A percentile compares a stretch with the other conserved stretches of the same genome.
Evolutionary conservation across 352 stramenopile genomes (phyloP).

Genomic region (Phytophthora tubulina): DNA sequence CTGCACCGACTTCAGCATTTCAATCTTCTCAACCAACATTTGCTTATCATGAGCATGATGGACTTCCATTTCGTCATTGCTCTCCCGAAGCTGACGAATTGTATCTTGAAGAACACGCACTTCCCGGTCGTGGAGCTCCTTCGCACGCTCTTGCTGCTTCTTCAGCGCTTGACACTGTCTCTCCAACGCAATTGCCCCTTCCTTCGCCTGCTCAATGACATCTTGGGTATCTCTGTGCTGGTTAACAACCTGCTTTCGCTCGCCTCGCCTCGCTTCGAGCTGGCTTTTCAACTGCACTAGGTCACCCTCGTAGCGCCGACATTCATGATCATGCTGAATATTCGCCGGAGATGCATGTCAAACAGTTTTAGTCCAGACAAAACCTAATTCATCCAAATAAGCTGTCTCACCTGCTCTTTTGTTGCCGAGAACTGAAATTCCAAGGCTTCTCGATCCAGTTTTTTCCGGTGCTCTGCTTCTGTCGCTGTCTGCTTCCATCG

Average conservation of each 20-base stretch:
- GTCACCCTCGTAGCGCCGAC: slow-evolving; percentile 28
- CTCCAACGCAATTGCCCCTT: slow-evolving; percentile 31
- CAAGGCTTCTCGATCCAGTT: slow-evolving; percentile 38
- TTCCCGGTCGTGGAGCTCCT: slow-evolving; percentile 41
- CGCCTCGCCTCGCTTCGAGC: slow-evolving; percentile 23
- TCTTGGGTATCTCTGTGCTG: slow-evolving; percentile 37
- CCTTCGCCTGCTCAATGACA: slow-evolving; percentile 35
- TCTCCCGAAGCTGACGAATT: slow-evolving; percentile 28
- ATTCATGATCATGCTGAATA: slow-evolving; percentile 28
- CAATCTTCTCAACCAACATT: slow-evolving; percentile 10
- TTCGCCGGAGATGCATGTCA: neutral
- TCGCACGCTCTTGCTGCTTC: slow-evolving; percentile 35
- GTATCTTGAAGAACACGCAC: slow-evolving; percentile 32
- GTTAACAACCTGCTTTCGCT: slow-evolving; percentile 31
- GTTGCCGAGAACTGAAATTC: slow-evolving; percentile 31
- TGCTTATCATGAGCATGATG: slow-evolving; percentile 24
- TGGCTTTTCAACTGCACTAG: slow-evolving; percentile 21
- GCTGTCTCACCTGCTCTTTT: slow-evolving; percentile 24
- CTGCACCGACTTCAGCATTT: slow-evolving; percentile 14
- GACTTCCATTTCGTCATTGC: slow-evolving; percentile 17
- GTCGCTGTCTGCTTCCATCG: slow-evolving; percentile 44
- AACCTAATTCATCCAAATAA: neutral
- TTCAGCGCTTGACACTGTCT: slow-evolving; percentile 35
- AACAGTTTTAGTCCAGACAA: neutral
- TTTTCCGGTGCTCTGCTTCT: slow-evolving; percentile 32